Conservation (phyloP, 2,329 filamentous ascomycete species). For the Trichoderma gracile region DNA sequence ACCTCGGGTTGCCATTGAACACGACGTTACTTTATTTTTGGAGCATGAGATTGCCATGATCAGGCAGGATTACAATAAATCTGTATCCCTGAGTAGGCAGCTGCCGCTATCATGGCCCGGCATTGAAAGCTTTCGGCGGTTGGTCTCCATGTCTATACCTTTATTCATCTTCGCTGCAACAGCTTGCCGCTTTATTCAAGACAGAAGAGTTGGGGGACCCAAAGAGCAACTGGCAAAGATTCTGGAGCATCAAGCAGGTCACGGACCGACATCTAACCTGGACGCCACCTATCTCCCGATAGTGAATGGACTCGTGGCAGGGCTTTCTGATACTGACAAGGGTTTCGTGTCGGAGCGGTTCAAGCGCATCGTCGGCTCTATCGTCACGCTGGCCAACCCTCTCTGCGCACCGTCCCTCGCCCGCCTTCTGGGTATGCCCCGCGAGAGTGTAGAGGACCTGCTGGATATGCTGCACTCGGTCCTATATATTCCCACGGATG, state of each 20-base stretch:
- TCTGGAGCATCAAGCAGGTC: constrained; percentile 27
- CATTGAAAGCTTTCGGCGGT: neutral
- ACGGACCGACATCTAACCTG: constrained; percentile 24
- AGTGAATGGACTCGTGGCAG: constrained; percentile 25
- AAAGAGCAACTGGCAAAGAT: constrained; percentile 31
- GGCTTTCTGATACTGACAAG: neutral
- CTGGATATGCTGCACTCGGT: constrained; percentile 40
- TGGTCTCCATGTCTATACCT: constrained; percentile 36
- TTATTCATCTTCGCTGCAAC: constrained; percentile 43
- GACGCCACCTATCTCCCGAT: constrained; percentile 29
- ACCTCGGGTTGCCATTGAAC: neutral
- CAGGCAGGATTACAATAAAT: neutral
- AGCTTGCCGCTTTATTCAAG: constrained; percentile 35
- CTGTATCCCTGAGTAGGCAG: neutral
- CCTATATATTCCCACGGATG: constrained; percentile 34
- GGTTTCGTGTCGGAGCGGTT: constrained; percentile 24
- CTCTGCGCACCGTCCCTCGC: constrained; percentile 35
- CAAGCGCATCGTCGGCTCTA: constrained; percentile 35
- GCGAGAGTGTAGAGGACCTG: constrained; percentile 27
- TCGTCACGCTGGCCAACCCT: constrained; percentile 36
- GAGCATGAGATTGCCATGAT: neutral
- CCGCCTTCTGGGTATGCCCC: constrained; percentile 32
- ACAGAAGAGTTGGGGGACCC: constrained; percentile 28
- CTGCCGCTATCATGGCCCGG: constrained; percentile 26
- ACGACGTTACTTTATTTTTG: neutral